These are phyloP conservation scores for Sphenostylis stenocarpa DNA, from an alignment of 306 rosid species.

Conservation along the genomic window DNA sequence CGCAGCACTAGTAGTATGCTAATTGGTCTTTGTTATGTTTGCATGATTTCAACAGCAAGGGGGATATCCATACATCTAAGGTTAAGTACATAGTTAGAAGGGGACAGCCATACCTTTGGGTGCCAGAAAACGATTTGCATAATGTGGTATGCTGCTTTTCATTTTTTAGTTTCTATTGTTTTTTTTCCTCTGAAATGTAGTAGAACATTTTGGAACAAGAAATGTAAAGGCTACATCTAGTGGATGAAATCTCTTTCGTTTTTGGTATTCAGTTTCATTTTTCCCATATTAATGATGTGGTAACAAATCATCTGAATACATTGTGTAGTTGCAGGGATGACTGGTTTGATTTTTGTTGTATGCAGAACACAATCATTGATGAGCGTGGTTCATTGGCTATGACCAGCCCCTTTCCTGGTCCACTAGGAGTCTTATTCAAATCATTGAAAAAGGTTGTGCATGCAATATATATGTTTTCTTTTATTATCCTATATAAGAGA, in stretches of 20 bases:
- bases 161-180: not conserved
- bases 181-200: not conserved
- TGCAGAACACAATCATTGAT: conserved; percentile 80
- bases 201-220: not conserved
- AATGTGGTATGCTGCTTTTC: conserved; percentile 64
- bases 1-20: not conserved
- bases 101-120: conserved; percentile 92
- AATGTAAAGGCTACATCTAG: not conserved
- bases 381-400: conserved; percentile 94
- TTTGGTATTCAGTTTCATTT: not conserved
- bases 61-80: conserved; percentile 64
- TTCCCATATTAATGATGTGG: not conserved
- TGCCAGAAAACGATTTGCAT: conserved; percentile 78
- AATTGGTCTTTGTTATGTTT: conserved; percentile 19
- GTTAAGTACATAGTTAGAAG: conserved; percentile 68
- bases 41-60: conserved; percentile 60
- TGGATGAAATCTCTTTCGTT: not conserved
- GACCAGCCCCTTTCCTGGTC: conserved; percentile 77
- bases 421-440: conserved; percentile 56
- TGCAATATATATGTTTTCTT: not conserved
- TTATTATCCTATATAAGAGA: not conserved
- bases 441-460: conserved; percentile 62
- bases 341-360: conserved; percentile 19
- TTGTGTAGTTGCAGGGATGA: conserved; percentile 9
- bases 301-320: conserved; percentile 3